Base-by-base conservation (phyloP, 768 basidiomycete genomes). In the Lactarius indigo region DNA sequence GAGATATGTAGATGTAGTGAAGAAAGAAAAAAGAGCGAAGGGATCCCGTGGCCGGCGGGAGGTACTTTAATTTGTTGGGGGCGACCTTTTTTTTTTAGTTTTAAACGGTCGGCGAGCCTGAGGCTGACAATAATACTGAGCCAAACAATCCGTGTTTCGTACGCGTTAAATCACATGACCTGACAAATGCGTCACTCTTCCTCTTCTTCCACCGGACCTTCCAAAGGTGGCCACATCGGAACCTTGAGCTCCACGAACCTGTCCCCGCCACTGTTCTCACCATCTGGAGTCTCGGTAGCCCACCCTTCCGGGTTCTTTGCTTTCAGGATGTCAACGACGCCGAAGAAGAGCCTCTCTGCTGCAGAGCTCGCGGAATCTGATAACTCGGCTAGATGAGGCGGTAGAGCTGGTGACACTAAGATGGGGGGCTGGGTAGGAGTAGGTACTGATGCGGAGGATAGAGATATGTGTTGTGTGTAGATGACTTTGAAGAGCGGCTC, bases 281-380 rank as follows among this genome's bases (percentile, higher is more conserved):
- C 60, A 9, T 9, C 35, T 12, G 63, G 35, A 15, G 52, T 57
- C 42, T 64, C 65, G 23, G 37, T 10, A 23, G 54, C 15, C 65
- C 68, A 71, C 13, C 39, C 56, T 28, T 39, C 55, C 5, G 65
- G 64, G 20, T 28, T 66, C 63, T 52, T 71, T 17, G 35, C 23
- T 61, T 56, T 60, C 56, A 71, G 31, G 15, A 44, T 39, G 28
- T 67, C 63, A 52, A 67, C 26, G n/a, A 64, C 65, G 28, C 65
- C 60, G 57, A 66, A 66, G 59, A 69, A 71, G 18, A 71, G 59
- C 5, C 59, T 56, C 39, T 71, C 70, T 28, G 70, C 70, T 23
- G 63, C 65, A 9, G 42, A 28, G 30, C 56, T 66, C 52, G 70
- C 70, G 37, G 60, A 62, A 35, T 71, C 70, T 17, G 70, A 64